Evolutionary conservation across 2,329 filamentous ascomycete genomes (phyloP).

Genomic region (Colletotrichum orbiculare): DNA sequence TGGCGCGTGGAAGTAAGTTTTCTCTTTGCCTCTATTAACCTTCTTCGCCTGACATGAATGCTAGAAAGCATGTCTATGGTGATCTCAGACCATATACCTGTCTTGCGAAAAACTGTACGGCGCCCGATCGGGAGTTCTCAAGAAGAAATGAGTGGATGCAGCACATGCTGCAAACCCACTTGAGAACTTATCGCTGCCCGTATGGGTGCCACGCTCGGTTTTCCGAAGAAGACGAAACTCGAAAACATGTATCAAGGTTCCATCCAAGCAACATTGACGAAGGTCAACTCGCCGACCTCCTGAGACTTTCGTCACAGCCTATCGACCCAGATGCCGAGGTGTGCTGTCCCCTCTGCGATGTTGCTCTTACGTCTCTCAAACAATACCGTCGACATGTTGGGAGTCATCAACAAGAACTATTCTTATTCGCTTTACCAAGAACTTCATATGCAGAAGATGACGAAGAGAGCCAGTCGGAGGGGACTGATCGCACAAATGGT

Average conservation of each 20-base stretch:
- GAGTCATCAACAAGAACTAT: neutral
- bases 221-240: fast-evolving
- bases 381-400: neutral
- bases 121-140: constrained; percentile 38
- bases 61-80: constrained; percentile 48
- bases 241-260: fast-evolving
- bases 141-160: constrained; percentile 40
- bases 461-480: neutral
- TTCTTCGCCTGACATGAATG: no score
- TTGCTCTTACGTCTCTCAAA: neutral
- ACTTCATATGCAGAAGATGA: neutral
- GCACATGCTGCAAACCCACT: constrained; percentile 41
- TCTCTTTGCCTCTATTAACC: neutral
- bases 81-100: constrained; percentile 54
- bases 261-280: fast-evolving
- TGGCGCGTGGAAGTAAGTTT: constrained; percentile 46
- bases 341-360: fast-evolving
- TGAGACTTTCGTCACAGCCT: fast-evolving
- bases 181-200: neutral
- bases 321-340: fast-evolving
- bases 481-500: no score
- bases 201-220: neutral
- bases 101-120: constrained; percentile 42
- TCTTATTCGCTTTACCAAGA: neutral
- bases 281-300: fast-evolving